Conservation (phyloP, 345 rosid species). For the Triadica sebifera region DNA sequence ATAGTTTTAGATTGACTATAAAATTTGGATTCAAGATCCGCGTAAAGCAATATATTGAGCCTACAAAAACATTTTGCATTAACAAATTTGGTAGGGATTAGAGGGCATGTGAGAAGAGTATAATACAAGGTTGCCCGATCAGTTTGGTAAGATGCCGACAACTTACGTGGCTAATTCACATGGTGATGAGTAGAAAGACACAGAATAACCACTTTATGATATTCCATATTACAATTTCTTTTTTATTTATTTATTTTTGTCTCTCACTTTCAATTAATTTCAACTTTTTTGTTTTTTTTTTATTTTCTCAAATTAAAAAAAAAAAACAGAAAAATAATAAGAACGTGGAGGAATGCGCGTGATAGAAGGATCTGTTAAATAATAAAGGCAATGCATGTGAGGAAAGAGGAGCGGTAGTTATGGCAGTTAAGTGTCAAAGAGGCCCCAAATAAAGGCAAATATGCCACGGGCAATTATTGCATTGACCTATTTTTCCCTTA, state of each 20-base stretch:
- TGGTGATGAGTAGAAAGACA: neutral
- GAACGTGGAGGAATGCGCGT: neutral
- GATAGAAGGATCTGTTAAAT: no score
- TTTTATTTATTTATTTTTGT: no score
- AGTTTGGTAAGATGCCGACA: constrained; percentile 29
- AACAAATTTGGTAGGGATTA: neutral
- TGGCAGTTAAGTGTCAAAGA: constrained; percentile 10
- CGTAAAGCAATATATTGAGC: no score
- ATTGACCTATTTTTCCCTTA: neutral
- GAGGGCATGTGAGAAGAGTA: constrained; percentile 17
- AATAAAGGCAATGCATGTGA: constrained; percentile 8
- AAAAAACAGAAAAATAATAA: neutral
- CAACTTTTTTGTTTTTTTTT: no score
- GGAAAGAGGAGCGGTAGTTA: constrained; percentile 12
- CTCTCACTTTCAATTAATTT: no score
- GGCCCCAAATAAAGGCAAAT: neutral
- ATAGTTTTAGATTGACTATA: no score
- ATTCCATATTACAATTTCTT: neutral
- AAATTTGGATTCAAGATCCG: no score
- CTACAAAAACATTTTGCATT: no score
- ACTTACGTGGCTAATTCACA: constrained; percentile 22
- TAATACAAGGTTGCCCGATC: constrained; percentile 20
- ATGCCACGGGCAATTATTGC: constrained; percentile 9
- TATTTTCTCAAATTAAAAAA: no score
- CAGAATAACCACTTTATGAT: neutral